Base-by-base conservation (phyloP, 1,284 basidiomycete genomes). In the Schizophyllum amplum region DNA sequence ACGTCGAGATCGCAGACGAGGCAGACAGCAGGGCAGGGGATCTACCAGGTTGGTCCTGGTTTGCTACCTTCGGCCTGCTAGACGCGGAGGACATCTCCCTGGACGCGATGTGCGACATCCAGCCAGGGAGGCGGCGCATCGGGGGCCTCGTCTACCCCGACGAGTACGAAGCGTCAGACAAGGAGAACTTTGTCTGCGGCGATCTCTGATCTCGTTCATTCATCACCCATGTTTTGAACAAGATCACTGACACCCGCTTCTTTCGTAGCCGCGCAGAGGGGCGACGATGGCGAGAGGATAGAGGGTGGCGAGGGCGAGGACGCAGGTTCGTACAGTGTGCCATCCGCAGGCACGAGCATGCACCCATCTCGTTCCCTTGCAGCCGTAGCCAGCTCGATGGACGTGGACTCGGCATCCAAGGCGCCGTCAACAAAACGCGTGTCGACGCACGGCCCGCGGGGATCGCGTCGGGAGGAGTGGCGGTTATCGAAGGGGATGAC, bases 371-470 rank as follows among this genome's bases (percentile, higher is more conserved):
- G 20, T 53, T 23, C 54, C 52, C 55, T 50, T 54, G 17, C 42
- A 48, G 48, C 47, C 63, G n/a, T 65, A 86, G 83, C 80, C 62
- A 68, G 33, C 33, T 42, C 71, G 2, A 85, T 84, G 82, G 72
- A 74, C 51, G 64, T 83, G 52, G 84, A 87, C 63, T 57, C 55
- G 25, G 46, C 61, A 55, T 58, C 47, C 59, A 57, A 55, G 57
- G 62, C 52, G 13, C 57, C 58, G 55, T 67, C 64, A 58, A 65
- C 72, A 20, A 71, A 75, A 62, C 73, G 73, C 21, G 74, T 90
- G 59, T 89, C 88, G 21, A 91, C 89, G 3, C 87, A 90, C 65
- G 88, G 88, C 15, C 80, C 82, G 4, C 82, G 87, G 47, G 72
- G 75, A 50, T 87, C 88, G 53, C 75, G 88, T 57, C 75, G 84